phyloP scores from a whole-genome alignment of 768 basidiomycete species.

The Boletus eberwhitei region DNA sequence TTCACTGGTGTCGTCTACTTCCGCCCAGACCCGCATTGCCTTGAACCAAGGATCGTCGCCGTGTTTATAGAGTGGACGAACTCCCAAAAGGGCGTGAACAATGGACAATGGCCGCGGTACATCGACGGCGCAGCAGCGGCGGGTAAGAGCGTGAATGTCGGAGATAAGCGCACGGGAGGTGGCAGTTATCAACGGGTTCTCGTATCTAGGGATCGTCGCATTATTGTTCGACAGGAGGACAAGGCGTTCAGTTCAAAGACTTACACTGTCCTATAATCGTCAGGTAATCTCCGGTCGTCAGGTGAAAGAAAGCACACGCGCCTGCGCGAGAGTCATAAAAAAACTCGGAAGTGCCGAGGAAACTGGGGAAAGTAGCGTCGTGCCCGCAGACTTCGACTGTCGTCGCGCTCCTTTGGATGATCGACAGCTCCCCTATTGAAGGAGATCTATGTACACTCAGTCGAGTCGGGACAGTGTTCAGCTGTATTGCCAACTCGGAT shows the following conservation, averaged over 20 bases:
- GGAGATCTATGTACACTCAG: conserved; percentile 1
- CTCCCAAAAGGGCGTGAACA: conserved; percentile 52
- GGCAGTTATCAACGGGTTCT: conserved; percentile 76
- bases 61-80: conserved; percentile 18
- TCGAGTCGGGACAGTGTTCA: background rate
- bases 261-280: conserved; percentile 23
- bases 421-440: conserved; percentile 24
- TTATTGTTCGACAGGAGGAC: conserved; percentile 6
- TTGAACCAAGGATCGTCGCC: conserved; percentile 52
- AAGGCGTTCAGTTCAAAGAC: conserved; percentile 4
- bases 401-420: conserved; percentile 48
- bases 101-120: conserved; percentile 66
- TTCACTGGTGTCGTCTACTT: conserved; percentile 72
- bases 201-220: conserved; percentile 47
- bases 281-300: conserved; percentile 1
- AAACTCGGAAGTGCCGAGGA: conserved; percentile 52
- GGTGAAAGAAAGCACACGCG: conserved; percentile 32
- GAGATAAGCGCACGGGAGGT: conserved; percentile 69
- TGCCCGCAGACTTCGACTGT: conserved; percentile 68
- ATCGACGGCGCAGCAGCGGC: conserved; percentile 57
- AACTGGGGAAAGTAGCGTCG: conserved; percentile 40
- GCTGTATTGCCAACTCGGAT: background rate
- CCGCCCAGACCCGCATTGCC: conserved; percentile 68
- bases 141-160: conserved; percentile 64
- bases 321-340: conserved; percentile 74